Base-by-base conservation (phyloP, 345 rosid genomes). In the Tarenaya hassleriana region DNA sequence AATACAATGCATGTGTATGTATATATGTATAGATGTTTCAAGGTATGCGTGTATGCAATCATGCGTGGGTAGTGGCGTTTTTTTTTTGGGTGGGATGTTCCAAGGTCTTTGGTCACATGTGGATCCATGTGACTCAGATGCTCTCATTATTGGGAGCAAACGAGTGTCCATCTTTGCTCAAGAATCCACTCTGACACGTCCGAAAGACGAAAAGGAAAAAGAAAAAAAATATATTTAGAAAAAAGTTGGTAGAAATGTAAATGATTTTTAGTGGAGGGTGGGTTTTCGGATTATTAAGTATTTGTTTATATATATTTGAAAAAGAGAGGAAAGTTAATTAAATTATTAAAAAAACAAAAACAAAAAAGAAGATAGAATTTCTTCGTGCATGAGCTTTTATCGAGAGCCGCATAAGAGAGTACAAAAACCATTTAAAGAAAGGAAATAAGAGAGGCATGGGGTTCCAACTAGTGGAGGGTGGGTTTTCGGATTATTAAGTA, bases 51-150 rank as follows among this genome's bases (percentile, higher is more conserved):
- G 15, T 33, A 38, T 44, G 59, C 13, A 38, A n/a, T n/a, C 44
- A 52, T 52, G 29, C 5, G 5, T 24, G 29, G 5, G 5, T 24
- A n/a, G 29, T 24, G 5, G 29, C 5, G 29, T 5, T 24, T 24
- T 2, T 24, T 24, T 24, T 24, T 2, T 24, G 2, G 29, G 29
- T 24, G 50, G 45, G 64, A 41, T 58, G 61, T 59, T 66, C 70
- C 70, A 66, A 54, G 53, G 60, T 59, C 65, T 66, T 54, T 53
- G 66, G 70, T 55, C 31, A 50, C 70, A 66, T 59, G 66, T 66
- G 66, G 47, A 60, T 37, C 56, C 70, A 66, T 60, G 70, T 66
- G 70, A 47, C 61, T 66, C 41, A 66, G 70, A 66, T 60, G 66
- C 61, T 61, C 61, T 66, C 70, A 41, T 66, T 47, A 47, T 47